phyloP scores from a whole-genome alignment of 2,329 filamentous ascomycete genomes.

The Phialophora tarda region DNA sequence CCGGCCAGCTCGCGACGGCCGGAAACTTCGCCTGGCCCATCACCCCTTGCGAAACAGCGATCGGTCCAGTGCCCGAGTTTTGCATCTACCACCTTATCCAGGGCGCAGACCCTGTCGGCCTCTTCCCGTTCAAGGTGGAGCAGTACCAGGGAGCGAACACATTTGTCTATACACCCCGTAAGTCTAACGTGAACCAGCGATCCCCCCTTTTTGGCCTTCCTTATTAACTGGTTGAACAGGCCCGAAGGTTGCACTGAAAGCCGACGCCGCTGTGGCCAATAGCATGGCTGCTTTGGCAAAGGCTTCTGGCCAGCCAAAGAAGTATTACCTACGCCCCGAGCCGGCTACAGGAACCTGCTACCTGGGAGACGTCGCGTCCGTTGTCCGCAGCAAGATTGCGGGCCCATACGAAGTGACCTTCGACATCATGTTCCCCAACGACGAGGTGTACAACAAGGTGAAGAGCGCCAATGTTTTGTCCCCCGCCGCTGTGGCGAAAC shows the following conservation, averaged over 20 bases:
- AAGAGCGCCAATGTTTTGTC: conserved; percentile 47
- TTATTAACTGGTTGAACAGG: conserved; percentile 2
- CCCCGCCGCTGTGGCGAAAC: conserved; percentile 37
- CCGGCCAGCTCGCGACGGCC: conserved; percentile 58
- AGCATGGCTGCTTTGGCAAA: conserved; percentile 7
- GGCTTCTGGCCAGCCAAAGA: conserved; percentile 8
- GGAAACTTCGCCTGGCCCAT: conserved; percentile 56
- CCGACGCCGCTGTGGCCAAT: conserved; percentile 7
- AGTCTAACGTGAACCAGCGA: not conserved
- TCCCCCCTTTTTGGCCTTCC: not conserved
- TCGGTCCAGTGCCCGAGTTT: conserved; percentile 52
- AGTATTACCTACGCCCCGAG: conserved; percentile 18
- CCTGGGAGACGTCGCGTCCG: conserved; percentile 47
- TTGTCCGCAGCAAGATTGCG: conserved; percentile 59
- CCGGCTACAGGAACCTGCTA: conserved; percentile 24
- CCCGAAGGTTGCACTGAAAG: conserved; percentile 9
- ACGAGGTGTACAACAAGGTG: conserved; percentile 46
- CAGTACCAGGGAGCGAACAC: conserved; percentile 18
- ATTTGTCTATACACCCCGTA: conserved; percentile 21
- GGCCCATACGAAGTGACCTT: conserved; percentile 61
- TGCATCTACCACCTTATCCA: conserved; percentile 59
- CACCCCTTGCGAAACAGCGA: conserved; percentile 45
- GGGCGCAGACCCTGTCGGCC: conserved; percentile 39
- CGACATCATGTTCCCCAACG: conserved; percentile 56
- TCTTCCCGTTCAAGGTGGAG: conserved; percentile 26